Base-by-base conservation (phyloP, 108 stramenopile genomes). In the Cylindrotheca closterium region DNA sequence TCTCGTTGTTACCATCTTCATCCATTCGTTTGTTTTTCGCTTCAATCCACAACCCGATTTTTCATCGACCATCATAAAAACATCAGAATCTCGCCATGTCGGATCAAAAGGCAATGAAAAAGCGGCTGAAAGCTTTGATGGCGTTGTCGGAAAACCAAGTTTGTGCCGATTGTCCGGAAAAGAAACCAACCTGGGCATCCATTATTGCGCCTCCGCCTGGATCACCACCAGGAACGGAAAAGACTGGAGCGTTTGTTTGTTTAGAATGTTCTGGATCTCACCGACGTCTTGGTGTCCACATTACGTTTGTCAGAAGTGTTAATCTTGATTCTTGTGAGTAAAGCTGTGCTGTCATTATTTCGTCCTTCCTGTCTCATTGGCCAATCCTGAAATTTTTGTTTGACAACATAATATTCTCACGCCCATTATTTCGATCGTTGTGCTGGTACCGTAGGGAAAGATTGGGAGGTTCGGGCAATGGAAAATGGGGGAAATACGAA, bases 201-300 rank as follows among this genome's bases (percentile, higher is more conserved):
- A 62, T 95, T 51, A 91, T 95, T 69, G 85, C 83, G 3, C 86
- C 91, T 30, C 89, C 94, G 17, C 91, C 94, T 1, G 94, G 84
- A 0, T 62, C 85, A 18, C 90, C 88, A 19, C 81, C 83, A 22
- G 87, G 87, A 30, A 73, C 88, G 0, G 65, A 84, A 48, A 78
- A 82, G 51, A 90, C 87, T 74, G 99, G 99, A 21, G 87, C 97
- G 24, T 98, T 99, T 80, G 93, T 94, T 62, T 99, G 99, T 79
- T 83, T 98, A 63, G 98, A 99, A 72, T 99, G 99, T 73, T 95
- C 95, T 47, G 98, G 97, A 37, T 93, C 94, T 33, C 99, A 99
- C 81, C 93, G 99, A 17, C 84, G 94, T 27, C 75, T 99, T 64
- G 99, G 99, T 27, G 96, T 97, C 10, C 99, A 99, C 65, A 96